Percentiles rank a stretch among this genome's conserved stretches.
phyloP scores from a whole-genome alignment of 371 early-diverging fungal species.

The Mucor irregularis region DNA sequence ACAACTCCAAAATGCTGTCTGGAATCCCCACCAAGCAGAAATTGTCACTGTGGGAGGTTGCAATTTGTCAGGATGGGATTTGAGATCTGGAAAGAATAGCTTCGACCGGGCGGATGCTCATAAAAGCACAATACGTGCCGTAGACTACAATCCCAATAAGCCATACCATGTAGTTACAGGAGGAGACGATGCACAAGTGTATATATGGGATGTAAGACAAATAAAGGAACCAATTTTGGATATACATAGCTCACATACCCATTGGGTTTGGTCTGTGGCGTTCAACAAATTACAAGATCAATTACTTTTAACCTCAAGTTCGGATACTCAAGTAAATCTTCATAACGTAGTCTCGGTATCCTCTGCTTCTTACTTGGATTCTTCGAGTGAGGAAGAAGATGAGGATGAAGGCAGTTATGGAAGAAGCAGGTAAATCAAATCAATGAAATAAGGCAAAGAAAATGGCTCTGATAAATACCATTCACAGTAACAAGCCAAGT shows the following conservation, averaged over 20 bases:
- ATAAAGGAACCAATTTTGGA: constrained; percentile 54
- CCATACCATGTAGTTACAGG: constrained; percentile 80
- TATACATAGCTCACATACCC: constrained; percentile 72
- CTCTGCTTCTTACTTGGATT: constrained; percentile 62
- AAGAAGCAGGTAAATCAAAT: constrained; percentile 4
- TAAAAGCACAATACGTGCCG: constrained; percentile 61
- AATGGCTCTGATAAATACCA: not conserved
- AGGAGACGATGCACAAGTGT: constrained; percentile 82
- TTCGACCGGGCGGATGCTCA: constrained; percentile 63
- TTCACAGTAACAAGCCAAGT: constrained; percentile 50
- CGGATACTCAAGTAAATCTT: constrained; percentile 85
- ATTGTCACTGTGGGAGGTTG: constrained; percentile 61
- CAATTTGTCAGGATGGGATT: constrained; percentile 73
- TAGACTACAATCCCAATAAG: constrained; percentile 87
- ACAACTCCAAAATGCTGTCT: constrained; percentile 56
- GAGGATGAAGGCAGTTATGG: constrained; percentile 1
- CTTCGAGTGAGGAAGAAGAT: constrained; percentile 32
- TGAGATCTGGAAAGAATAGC: constrained; percentile 49
- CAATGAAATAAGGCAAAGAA: not conserved
- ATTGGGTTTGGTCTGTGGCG: constrained; percentile 86
- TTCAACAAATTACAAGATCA: constrained; percentile 92
- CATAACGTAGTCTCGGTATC: constrained; percentile 83
- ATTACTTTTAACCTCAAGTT: constrained; percentile 78
- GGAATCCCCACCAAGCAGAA: constrained; percentile 73
- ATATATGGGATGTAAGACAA: constrained; percentile 84